A percentile compares a stretch with the other conserved stretches of the same genome.
phyloP scores from a whole-genome alignment of 192 early-diverging fungal species.

The Physocladia obscura region DNA sequence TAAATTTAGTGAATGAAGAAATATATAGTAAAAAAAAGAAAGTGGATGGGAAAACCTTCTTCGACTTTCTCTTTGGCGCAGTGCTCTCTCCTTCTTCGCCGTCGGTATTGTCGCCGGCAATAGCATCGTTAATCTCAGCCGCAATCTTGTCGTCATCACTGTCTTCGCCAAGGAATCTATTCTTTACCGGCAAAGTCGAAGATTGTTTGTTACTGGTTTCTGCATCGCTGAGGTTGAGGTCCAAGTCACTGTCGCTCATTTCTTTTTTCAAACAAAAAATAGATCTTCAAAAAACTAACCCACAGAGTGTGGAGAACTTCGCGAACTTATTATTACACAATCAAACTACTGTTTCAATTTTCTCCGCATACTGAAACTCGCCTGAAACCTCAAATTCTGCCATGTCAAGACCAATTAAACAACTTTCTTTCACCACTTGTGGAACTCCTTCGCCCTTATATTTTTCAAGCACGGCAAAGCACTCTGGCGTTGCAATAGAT shows the following conservation, averaged over 20 bases:
- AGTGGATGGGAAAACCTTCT: not conserved
- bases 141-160: not conserved
- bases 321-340: no score
- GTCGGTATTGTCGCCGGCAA: conserved; percentile 28
- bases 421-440: conserved; percentile 85
- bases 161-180: no score
- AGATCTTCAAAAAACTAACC: not conserved
- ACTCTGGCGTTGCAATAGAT: conserved; percentile 88
- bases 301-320: no score
- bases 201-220: not conserved
- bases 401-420: conserved; percentile 95
- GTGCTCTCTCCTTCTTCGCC: not conserved
- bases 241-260: not conserved
- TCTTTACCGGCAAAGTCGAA: no score
- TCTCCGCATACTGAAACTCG: conserved; percentile 82
- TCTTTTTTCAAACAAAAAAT: not conserved
- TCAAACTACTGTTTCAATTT: no score
- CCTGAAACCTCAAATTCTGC: conserved; percentile 84
- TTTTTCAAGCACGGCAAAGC: conserved; percentile 68
- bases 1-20: no score
- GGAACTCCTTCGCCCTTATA: conserved; percentile 72
- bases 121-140: conserved; percentile 22
- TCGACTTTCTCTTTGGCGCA: not conserved
- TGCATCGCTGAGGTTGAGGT: not conserved
- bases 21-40: not conserved